These are phyloP conservation scores for Ogataea nitratoaversa DNA, from an alignment of 805 yeast species.

Conservation along the genomic window DNA sequence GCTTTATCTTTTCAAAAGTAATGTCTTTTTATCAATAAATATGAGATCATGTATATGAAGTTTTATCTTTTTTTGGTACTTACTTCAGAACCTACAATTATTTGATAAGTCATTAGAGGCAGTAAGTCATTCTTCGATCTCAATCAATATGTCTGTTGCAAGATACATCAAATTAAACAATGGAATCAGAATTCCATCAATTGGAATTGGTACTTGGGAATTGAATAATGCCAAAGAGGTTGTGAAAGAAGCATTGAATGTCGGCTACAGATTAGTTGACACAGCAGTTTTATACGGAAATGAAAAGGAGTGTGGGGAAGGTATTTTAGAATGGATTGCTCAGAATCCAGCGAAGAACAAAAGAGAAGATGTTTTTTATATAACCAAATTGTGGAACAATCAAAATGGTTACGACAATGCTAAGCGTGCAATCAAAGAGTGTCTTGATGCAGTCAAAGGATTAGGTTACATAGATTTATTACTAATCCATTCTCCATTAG, in stretches of 20 bases:
- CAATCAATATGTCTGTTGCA: conserved; percentile 12
- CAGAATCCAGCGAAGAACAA: conserved; percentile 35
- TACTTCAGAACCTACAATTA: no score
- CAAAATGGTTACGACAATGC: conserved; percentile 59
- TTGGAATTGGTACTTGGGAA: conserved; percentile 50
- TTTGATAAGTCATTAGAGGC: no score
- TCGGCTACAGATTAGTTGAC: conserved; percentile 45
- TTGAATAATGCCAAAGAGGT: conserved; percentile 34
- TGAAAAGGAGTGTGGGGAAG: conserved; percentile 46
- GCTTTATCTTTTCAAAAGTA: no score
- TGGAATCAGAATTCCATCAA: conserved; percentile 46
- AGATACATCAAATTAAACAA: conserved; percentile 42
- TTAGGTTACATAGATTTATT: conserved; percentile 70
- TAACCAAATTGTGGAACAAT: conserved; percentile 72
- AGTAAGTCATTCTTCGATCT: no score
- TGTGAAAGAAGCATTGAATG: conserved; percentile 39
- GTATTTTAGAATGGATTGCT: conserved; percentile 38
- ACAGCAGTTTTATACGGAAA: conserved; percentile 46
- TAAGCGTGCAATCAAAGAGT: conserved; percentile 50
- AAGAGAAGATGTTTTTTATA: conserved; percentile 53
- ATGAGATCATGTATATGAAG: no score
- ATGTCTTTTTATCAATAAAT: no score
- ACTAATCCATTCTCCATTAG: conserved; percentile 61
- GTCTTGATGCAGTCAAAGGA: conserved; percentile 46
- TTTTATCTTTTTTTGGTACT: no score